phyloP scores from a whole-genome alignment of 345 rosid species.

The Anacardium occidentale region DNA sequence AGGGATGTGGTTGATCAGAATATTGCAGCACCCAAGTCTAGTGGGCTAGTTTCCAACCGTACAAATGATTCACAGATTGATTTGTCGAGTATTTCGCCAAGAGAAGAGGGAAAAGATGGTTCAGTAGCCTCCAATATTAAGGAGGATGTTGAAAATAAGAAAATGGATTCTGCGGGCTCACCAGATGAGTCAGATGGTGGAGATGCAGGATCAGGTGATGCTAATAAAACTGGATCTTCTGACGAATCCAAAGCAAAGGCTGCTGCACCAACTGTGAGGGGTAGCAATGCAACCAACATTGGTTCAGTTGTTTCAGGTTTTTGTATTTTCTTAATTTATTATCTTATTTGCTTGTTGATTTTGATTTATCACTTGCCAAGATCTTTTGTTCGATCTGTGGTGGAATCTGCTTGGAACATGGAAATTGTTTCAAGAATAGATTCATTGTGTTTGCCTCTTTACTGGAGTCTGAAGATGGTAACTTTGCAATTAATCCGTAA shows the following conservation, averaged over 20 bases:
- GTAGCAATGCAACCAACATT: constrained; percentile 24
- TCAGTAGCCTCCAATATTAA: constrained; percentile 24
- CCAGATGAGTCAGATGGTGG: too few relatives aligned
- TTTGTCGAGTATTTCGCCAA: constrained; percentile 7
- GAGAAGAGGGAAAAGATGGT: constrained; percentile 26
- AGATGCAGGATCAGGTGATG: too few relatives aligned
- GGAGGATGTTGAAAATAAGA: constrained; percentile 2
- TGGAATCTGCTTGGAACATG: neutral
- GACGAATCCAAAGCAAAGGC: constrained; percentile 26
- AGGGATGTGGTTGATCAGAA: constrained; percentile 15
- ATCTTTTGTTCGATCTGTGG: neutral
- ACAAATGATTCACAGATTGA: constrained; percentile 13
- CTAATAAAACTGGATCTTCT: too few relatives aligned
- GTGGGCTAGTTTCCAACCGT: constrained; percentile 12
- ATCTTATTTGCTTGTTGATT: neutral
- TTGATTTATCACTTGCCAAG: constrained; percentile 4
- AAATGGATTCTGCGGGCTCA: neutral
- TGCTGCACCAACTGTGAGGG: constrained; percentile 12
- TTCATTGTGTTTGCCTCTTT: constrained; percentile 9
- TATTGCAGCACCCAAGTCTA: constrained; percentile 18
- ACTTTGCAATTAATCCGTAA: constrained; percentile 7
- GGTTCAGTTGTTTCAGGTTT: constrained; percentile 55
- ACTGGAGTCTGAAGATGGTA: constrained; percentile 5
- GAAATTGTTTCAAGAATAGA: neutral
- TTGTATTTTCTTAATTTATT: neutral